A percentile compares a stretch with the other conserved stretches of the same genome.
phyloP scores from a whole-genome alignment of 2,329 filamentous ascomycete species.

The Aspergillus neoniger region DNA sequence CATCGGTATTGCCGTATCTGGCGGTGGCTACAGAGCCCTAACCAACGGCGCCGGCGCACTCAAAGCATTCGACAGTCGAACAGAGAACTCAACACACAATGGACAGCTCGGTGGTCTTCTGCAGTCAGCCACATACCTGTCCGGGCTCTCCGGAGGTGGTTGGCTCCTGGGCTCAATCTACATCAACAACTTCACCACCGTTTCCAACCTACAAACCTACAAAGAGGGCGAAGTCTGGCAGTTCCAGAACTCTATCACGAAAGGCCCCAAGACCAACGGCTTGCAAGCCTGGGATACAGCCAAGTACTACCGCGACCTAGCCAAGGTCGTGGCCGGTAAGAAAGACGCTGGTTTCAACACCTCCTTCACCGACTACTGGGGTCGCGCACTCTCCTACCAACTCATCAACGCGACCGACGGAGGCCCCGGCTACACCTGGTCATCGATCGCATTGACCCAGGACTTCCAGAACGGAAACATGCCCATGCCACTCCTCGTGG shows the following conservation, averaged over 20 bases:
- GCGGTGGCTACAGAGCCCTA: slow-evolving; percentile 82
- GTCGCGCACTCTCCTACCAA: slow-evolving; percentile 81
- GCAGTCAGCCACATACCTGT: slow-evolving; percentile 77
- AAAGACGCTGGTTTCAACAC: slow-evolving; percentile 63
- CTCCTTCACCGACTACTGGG: slow-evolving; percentile 84
- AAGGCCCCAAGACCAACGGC: slow-evolving; percentile 54
- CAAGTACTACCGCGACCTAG: slow-evolving; percentile 65
- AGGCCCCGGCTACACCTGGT: slow-evolving; percentile 77
- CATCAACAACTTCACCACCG: slow-evolving; percentile 74
- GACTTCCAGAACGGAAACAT: slow-evolving; percentile 64
- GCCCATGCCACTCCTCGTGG: slow-evolving; percentile 73
- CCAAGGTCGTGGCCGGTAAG: slow-evolving; percentile 63
- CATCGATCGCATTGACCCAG: slow-evolving; percentile 67
- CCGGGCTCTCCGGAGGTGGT: slow-evolving; percentile 78
- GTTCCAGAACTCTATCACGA: slow-evolving; percentile 62
- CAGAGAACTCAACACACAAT: slow-evolving; percentile 57
- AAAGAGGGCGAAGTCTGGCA: slow-evolving; percentile 56
- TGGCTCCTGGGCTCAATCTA: slow-evolving; percentile 83
- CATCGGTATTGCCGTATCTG: slow-evolving; percentile 78
- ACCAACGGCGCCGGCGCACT: slow-evolving; percentile 82
- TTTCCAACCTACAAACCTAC: slow-evolving; percentile 46
- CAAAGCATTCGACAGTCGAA: slow-evolving; percentile 76
- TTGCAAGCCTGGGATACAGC: slow-evolving; percentile 51
- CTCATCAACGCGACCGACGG: slow-evolving; percentile 75
- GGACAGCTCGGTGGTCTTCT: slow-evolving; percentile 79